Conservation (phyloP, 2,329 filamentous ascomycete genomes). For the Diaporthe ampelina region DNA sequence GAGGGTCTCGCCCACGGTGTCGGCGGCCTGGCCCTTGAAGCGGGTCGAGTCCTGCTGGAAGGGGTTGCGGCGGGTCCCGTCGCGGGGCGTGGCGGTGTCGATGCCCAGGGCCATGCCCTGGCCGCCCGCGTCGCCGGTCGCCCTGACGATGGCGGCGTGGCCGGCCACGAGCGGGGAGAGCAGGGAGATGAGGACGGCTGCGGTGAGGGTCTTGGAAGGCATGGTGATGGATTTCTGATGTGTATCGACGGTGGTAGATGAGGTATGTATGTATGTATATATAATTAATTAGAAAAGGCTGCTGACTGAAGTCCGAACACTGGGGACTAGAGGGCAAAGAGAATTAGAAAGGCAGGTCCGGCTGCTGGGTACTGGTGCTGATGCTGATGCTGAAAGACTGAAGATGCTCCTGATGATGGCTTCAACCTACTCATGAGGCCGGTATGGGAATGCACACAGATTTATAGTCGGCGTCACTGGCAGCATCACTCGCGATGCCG, state of each 20-base stretch:
- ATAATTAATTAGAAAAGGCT: neutral
- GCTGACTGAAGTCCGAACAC: neutral
- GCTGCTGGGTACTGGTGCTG: slow-evolving; percentile 28
- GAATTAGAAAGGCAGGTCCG: slow-evolving; percentile 17
- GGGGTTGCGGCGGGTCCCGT: slow-evolving; percentile 70
- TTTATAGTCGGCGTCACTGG: neutral
- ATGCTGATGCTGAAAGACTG: slow-evolving; percentile 32
- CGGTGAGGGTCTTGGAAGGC: slow-evolving; percentile 25
- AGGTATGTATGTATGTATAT: no score
- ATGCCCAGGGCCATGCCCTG: slow-evolving; percentile 66
- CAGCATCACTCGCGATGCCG: slow-evolving; percentile 25
- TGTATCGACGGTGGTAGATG: neutral
- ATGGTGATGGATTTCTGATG: neutral
- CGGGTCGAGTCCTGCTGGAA: slow-evolving; percentile 76
- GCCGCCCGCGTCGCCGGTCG: slow-evolving; percentile 71
- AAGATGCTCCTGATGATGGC: slow-evolving; percentile 29
- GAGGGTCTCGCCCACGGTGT: slow-evolving; percentile 56
- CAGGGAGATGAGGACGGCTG: slow-evolving; percentile 52
- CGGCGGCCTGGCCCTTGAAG: slow-evolving; percentile 59
- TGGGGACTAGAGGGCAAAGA: neutral
- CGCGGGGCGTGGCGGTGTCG: slow-evolving; percentile 69
- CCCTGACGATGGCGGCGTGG: slow-evolving; percentile 72
- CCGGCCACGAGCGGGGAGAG: slow-evolving; percentile 67
- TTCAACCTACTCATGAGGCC: neutral
- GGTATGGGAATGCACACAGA: neutral